Evolutionary conservation across 1,284 basidiomycete species (phyloP).

Genomic region (Pseudozyma pruni): DNA sequence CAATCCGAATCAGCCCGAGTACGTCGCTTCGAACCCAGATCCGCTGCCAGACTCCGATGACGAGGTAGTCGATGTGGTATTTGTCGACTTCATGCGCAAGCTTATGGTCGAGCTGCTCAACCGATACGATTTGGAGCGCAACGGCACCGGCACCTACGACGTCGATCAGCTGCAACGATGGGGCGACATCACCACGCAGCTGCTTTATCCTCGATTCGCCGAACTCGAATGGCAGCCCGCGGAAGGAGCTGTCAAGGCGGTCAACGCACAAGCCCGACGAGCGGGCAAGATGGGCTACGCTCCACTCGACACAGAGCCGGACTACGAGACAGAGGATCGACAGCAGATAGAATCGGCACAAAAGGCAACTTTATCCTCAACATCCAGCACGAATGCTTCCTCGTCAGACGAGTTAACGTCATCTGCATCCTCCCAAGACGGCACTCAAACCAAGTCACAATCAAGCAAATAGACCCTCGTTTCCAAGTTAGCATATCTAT

Average conservation of each 20-base stretch:
- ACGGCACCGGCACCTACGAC: slow-evolving; percentile 33
- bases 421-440: no score
- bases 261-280: slow-evolving; percentile 24
- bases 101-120: slow-evolving; percentile 43
- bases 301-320: slow-evolving; percentile 5
- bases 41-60: slow-evolving; percentile 33
- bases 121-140: slow-evolving; percentile 34
- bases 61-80: slow-evolving; percentile 51
- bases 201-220: slow-evolving; percentile 59
- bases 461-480: no score
- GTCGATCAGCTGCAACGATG: slow-evolving; percentile 46
- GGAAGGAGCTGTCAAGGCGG: slow-evolving; percentile 27
- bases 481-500: no score
- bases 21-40: slow-evolving; percentile 55
- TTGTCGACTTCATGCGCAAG: slow-evolving; percentile 43
- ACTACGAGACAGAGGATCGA: slow-evolving; percentile 13
- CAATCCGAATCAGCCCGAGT: slow-evolving; percentile 57
- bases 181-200: slow-evolving; percentile 61
- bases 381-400: no score
- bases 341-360: neutral
- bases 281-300: slow-evolving; percentile 46
- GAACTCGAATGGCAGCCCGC: slow-evolving; percentile 50
- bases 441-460: no score
- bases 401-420: no score
- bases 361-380: no score